phyloP scores from a whole-genome alignment of 192 early-diverging fungal genomes.

The Geranomyces variabilis region DNA sequence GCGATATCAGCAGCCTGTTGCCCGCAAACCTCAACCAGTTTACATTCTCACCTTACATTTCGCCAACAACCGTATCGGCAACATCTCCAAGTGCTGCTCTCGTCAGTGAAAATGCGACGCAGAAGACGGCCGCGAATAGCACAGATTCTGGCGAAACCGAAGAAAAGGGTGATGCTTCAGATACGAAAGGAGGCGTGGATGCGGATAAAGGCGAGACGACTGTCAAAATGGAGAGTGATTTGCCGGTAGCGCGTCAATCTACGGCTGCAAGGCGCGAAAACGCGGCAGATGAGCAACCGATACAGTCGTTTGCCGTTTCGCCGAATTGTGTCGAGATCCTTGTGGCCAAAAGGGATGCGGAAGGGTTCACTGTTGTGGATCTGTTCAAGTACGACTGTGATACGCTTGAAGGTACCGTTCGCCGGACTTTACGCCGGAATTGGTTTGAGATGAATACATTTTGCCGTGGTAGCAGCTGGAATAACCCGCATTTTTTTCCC shows the following conservation, averaged over 20 bases:
- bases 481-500: too few relatives aligned
- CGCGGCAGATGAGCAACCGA: neutral
- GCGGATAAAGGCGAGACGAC: too few relatives aligned
- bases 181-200: too few relatives aligned
- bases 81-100: too few relatives aligned
- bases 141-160: too few relatives aligned
- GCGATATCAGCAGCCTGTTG: neutral
- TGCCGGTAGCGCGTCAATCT: too few relatives aligned
- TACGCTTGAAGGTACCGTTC: neutral
- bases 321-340: constrained; percentile 26
- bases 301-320: constrained; percentile 16
- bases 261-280: neutral
- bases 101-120: too few relatives aligned
- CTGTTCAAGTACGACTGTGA: constrained; percentile 8
- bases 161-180: too few relatives aligned
- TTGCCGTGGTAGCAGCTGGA: too few relatives aligned
- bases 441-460: too few relatives aligned
- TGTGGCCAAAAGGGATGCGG: constrained; percentile 2
- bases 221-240: too few relatives aligned
- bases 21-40: neutral
- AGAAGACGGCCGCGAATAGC: too few relatives aligned
- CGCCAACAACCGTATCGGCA: neutral
- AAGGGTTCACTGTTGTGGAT: neutral
- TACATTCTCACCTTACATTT: constrained; percentile 3
- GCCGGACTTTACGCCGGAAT: neutral